Evolutionary conservation across 148 eudicot species (phyloP).

Genomic region (Euryodendron excelsum): DNA sequence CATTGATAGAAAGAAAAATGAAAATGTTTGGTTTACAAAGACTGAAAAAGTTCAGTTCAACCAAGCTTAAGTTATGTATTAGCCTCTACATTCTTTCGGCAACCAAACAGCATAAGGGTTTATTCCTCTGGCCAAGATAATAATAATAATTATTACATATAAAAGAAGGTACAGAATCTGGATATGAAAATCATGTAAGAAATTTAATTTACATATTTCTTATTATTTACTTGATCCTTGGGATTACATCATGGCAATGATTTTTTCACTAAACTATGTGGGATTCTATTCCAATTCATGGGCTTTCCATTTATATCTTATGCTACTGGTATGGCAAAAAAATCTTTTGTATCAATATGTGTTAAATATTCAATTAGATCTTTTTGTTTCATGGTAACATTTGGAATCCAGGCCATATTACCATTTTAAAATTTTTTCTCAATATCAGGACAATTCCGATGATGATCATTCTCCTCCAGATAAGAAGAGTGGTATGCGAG

Average conservation of each 20-base stretch:
- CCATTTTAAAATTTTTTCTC: conserved; percentile 1
- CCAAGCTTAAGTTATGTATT: neutral
- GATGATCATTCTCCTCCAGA: conserved; percentile 39
- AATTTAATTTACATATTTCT: neutral
- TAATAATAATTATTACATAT: too few species aligned
- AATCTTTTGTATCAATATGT: conserved; percentile 16
- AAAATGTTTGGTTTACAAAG: too few species aligned
- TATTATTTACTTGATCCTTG: neutral
- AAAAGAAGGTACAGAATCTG: neutral
- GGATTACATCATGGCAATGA: neutral
- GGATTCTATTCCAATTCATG: neutral
- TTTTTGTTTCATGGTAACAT: conserved; percentile 5
- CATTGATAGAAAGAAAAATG: neutral
- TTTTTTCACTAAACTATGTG: neutral
- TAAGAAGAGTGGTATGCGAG: conserved; percentile 60
- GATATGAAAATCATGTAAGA: neutral
- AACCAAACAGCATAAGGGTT: neutral
- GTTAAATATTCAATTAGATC: neutral
- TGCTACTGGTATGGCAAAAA: conserved; percentile 9
- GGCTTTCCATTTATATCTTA: neutral
- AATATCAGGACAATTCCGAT: conserved; percentile 57
- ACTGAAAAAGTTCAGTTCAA: too few species aligned
- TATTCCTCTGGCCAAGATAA: neutral
- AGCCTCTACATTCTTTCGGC: neutral
- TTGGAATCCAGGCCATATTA: conserved; percentile 14